A percentile compares a stretch with the other conserved stretches of the same genome.
Evolutionary conservation across 805 yeast genomes (phyloP).

Genomic region (Grigorovia transvaalensis): DNA sequence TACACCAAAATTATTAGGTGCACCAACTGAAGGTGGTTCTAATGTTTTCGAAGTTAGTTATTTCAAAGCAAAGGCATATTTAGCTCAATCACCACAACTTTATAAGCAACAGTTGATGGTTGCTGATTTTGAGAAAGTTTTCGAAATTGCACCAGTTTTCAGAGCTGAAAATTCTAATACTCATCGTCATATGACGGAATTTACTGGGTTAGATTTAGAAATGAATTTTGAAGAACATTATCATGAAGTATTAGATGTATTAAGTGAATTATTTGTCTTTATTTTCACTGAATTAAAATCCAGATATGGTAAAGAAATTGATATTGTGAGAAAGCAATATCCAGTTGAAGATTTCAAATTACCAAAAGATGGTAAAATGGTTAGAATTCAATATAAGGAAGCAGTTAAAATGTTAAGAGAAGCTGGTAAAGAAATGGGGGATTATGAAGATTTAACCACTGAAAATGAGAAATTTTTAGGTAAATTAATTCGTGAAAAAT

Average conservation of each 20-base stretch:
- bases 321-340: slow-evolving; percentile 81
- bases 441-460: slow-evolving; percentile 81
- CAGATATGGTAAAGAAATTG: slow-evolving; percentile 77
- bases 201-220: slow-evolving; percentile 93
- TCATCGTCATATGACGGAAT: slow-evolving; percentile 98
- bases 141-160: slow-evolving; percentile 95
- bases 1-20: slow-evolving; percentile 90
- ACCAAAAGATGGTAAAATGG: slow-evolving; percentile 92
- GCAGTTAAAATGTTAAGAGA: slow-evolving; percentile 81
- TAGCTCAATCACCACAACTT: slow-evolving; percentile 97
- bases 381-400: slow-evolving; percentile 77
- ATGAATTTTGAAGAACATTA: slow-evolving; percentile 98
- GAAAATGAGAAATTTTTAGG: slow-evolving; percentile 94
- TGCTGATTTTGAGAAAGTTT: slow-evolving; percentile 93
- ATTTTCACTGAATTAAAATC: slow-evolving; percentile 75
- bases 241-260: slow-evolving; percentile 67
- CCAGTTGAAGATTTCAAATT: slow-evolving; percentile 96
- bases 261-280: slow-evolving; percentile 70
- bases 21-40: slow-evolving; percentile 97
- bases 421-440: slow-evolving; percentile 62
- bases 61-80: slow-evolving; percentile 76
- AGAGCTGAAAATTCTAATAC: slow-evolving; percentile 99
- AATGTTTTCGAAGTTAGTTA: slow-evolving; percentile 90
- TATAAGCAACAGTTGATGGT: slow-evolving; percentile 97
- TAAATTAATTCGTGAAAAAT: slow-evolving; percentile 80